Evolutionary conservation across 345 rosid genomes (phyloP).

Genomic region (Carallia pectinifolia): DNA sequence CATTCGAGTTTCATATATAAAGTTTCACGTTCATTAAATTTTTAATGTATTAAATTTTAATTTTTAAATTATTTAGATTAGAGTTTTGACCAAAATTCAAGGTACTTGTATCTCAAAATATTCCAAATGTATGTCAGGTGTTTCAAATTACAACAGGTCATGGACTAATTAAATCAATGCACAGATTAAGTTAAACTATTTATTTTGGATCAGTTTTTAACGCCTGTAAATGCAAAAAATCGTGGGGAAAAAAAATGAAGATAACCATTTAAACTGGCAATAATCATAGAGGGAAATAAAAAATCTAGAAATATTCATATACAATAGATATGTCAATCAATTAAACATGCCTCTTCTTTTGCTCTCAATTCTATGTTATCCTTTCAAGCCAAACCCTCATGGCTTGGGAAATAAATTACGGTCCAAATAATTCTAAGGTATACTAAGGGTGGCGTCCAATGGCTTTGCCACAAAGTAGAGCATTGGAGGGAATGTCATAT

Average conservation of each 20-base stretch:
- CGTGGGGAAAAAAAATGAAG: background rate
- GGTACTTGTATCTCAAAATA: too few species aligned
- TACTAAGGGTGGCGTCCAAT: constrained; percentile 43
- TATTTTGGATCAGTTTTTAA: too few species aligned
- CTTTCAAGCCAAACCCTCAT: constrained; percentile 42
- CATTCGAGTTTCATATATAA: too few species aligned
- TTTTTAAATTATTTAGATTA: too few species aligned
- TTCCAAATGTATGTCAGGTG: too few species aligned
- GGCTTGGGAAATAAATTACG: constrained; percentile 29
- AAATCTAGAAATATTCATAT: constrained; percentile 2
- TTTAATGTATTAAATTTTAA: too few species aligned
- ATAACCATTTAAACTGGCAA: background rate
- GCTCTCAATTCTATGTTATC: constrained; percentile 3
- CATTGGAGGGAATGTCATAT: constrained; percentile 71
- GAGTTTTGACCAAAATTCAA: too few species aligned
- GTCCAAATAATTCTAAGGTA: background rate
- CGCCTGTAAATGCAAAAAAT: too few species aligned
- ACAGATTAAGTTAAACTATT: too few species aligned
- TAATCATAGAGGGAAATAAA: background rate
- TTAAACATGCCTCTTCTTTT: constrained; percentile 4
- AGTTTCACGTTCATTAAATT: too few species aligned
- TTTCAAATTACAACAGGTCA: too few species aligned
- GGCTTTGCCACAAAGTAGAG: constrained; percentile 82
- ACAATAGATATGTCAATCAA: constrained; percentile 14
- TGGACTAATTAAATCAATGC: too few species aligned